Percentiles rank a stretch among this genome's conserved stretches.
Evolutionary conservation across 1,139 yeast genomes (phyloP).

Genomic region (Hyphopichia wangnamkhiaoensis): DNA sequence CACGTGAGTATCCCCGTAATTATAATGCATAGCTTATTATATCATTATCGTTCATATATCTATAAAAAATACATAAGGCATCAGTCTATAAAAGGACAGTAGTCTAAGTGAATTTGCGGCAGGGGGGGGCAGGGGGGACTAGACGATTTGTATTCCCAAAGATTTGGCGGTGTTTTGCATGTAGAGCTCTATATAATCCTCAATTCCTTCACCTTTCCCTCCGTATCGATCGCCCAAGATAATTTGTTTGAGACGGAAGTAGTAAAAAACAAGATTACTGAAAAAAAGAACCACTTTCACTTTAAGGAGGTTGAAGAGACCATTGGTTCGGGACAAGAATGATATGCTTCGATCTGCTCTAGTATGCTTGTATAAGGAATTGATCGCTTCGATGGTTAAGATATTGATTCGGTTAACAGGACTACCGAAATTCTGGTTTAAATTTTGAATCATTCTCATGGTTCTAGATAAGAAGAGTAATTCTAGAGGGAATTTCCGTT

Average conservation of each 20-base stretch:
- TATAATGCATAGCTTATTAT: background rate
- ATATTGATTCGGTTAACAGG: constrained; percentile 72
- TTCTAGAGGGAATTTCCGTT: constrained; percentile 66
- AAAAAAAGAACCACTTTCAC: constrained; percentile 39
- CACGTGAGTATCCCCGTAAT: too few species aligned
- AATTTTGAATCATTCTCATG: constrained; percentile 72
- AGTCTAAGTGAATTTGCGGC: too few species aligned
- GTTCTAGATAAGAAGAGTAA: constrained; percentile 67
- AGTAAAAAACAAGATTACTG: constrained; percentile 45
- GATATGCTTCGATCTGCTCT: constrained; percentile 17
- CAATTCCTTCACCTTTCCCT: constrained; percentile 41
- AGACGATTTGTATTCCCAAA: constrained; percentile 35
- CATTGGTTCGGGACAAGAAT: constrained; percentile 11
- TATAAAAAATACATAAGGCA: too few species aligned
- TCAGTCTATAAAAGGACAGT: too few species aligned
- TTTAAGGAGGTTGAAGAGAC: constrained; percentile 26
- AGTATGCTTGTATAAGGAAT: constrained; percentile 17
- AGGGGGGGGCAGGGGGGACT: too few species aligned
- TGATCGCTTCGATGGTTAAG: constrained; percentile 56
- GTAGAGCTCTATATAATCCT: constrained; percentile 48
- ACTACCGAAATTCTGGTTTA: constrained; percentile 65
- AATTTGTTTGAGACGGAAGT: constrained; percentile 42
- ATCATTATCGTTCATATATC: background rate
- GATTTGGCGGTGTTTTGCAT: constrained; percentile 43
- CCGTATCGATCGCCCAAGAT: constrained; percentile 33